Base-by-base conservation (phyloP, 169 alveolate species). In the Theileria parva region DNA sequence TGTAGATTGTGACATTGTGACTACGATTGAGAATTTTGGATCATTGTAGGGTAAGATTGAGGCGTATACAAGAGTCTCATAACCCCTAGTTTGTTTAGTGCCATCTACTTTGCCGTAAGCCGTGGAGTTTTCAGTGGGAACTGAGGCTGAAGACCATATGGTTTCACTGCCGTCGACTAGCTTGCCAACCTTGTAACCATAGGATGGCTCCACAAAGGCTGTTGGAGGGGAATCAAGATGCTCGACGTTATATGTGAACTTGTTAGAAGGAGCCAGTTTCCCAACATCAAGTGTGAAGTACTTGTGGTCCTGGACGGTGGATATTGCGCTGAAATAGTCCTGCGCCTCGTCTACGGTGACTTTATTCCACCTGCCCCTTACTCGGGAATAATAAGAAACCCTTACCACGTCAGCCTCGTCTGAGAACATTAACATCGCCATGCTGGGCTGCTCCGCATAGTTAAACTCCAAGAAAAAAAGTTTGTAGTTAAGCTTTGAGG, bases 391-490 rank as follows among this genome's bases (percentile, higher is more conserved):
- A 51, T 27, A 63, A 39, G 0, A n/a, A 19, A n/a, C 27, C 66
- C 32, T 25, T 57, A 57, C 0, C 7, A 25, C 66, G 37, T 57
- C 32, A 25, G 2, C 15, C 32, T 19, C 66, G 66, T 57, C 32
- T 1, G 71, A 63, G 71, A 15, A 30, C 50, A 63, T n/a, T 63
- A 21, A 28, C 13, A 63, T 27, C 21, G 25, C 39, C 50, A 21
- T 63, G 53, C 17, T 44, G 9, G 71, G 71, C 19, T 63, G 71
- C 50, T 32, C 53, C 2, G 71, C 71, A 21, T 63, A 17, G 19
- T 63, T 63, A 39, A 63, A 63, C 25, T 32, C 23, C 71, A 63
- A 15, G 34, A 39, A 63, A 39, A 27, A 21, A 23, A 15, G 23
- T 15, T 23, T 27, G 51, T 13, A n/a, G 39, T 39, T 39, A 7